A percentile compares a stretch with the other conserved stretches of the same genome.
phyloP scores from a whole-genome alignment of 2,329 filamentous ascomycete genomes.

The Pseudocercospora fuligena region DNA sequence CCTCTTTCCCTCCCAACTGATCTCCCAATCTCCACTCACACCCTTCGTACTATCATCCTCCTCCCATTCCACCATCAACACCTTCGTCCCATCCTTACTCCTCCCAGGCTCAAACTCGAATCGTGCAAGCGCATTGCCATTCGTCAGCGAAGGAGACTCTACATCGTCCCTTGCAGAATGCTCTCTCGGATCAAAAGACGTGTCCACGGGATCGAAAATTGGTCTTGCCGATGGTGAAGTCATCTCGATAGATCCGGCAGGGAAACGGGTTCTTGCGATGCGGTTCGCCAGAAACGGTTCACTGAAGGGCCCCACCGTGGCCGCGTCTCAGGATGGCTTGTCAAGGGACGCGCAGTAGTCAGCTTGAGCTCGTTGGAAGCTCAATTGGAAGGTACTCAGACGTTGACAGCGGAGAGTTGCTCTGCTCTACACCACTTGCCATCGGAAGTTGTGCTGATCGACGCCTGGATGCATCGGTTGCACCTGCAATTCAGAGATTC shows the following conservation, averaged over 20 bases:
- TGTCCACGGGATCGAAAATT: constrained; percentile 50
- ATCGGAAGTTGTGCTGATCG: constrained; percentile 5
- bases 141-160: constrained; percentile 54
- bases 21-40: constrained; percentile 68
- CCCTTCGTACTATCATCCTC: constrained; percentile 60
- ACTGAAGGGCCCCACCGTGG: not conserved
- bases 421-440: not conserved
- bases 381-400: not conserved
- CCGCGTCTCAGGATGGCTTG: not conserved
- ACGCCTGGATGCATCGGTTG: constrained; percentile 8
- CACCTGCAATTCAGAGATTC: not conserved
- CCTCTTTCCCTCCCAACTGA: constrained; percentile 80
- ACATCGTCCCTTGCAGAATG: constrained; percentile 33
- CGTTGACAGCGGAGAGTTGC: not conserved
- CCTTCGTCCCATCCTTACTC: constrained; percentile 79
- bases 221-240: constrained; percentile 31
- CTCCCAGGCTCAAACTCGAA: constrained; percentile 84
- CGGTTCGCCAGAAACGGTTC: constrained; percentile 7
- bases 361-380: not conserved
- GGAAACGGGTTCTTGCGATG: not conserved
- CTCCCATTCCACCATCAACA: constrained; percentile 93
- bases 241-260: not conserved
- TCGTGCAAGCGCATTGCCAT: constrained; percentile 70
- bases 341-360: not conserved
- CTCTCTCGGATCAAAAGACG: constrained; percentile 36